Percentiles rank a stretch among this genome's conserved stretches.
phyloP scores from a whole-genome alignment of 306 rosid genomes.

The Lablab purpureus region DNA sequence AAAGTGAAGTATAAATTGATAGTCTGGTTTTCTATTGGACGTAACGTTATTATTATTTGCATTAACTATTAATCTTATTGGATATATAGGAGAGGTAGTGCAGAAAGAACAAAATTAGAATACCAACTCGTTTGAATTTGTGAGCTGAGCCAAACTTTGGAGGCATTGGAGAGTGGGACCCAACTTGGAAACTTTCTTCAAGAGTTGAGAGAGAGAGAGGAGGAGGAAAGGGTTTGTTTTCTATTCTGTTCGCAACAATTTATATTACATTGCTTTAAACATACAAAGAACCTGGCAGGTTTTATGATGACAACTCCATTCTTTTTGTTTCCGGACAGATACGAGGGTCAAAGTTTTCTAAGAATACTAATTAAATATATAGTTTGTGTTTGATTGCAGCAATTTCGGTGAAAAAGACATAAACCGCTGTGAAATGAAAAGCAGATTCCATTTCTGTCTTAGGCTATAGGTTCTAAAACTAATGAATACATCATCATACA shows the following conservation, averaged over 20 bases:
- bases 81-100: slow-evolving; percentile 19
- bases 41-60: slow-evolving; percentile 18
- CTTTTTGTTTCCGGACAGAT: slow-evolving; percentile 61
- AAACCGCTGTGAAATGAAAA: slow-evolving; percentile 46
- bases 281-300: slow-evolving; percentile 77
- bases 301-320: slow-evolving; percentile 58
- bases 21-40: background rate
- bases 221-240: background rate
- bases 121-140: slow-evolving; percentile 73
- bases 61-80: slow-evolving; percentile 19
- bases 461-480: slow-evolving; percentile 42
- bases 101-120: slow-evolving; percentile 56
- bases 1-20: slow-evolving; percentile 31
- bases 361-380: slow-evolving; percentile 48
- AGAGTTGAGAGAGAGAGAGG: slow-evolving; percentile 17
- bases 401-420: slow-evolving; percentile 83
- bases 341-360: slow-evolving; percentile 65
- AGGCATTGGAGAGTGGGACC: slow-evolving; percentile 64
- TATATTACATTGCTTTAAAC: slow-evolving; percentile 41
- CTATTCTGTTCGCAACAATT: slow-evolving; percentile 32
- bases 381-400: slow-evolving; percentile 55
- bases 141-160: slow-evolving; percentile 66
- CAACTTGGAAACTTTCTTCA: slow-evolving; percentile 42
- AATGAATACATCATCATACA: slow-evolving; percentile 40
- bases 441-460: slow-evolving; percentile 65